Evolutionary conservation across 805 yeast species (phyloP).

Genomic region (Sugiyamaella marilandica): DNA sequence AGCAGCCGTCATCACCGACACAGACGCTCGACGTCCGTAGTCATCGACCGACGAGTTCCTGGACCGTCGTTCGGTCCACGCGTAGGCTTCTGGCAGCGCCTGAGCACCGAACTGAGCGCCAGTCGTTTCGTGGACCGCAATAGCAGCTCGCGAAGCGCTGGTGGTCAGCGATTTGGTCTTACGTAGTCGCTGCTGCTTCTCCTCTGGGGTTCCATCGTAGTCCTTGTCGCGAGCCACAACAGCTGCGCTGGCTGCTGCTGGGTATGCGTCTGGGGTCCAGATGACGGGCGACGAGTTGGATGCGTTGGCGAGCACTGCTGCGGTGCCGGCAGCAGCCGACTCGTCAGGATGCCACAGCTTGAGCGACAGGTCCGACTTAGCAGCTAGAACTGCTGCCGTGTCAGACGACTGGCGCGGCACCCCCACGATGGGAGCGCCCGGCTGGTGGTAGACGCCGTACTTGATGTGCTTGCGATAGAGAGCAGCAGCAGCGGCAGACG

Average conservation of each 20-base stretch:
- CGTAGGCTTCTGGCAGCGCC: slow-evolving; percentile 34
- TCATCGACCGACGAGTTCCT: slow-evolving; percentile 6
- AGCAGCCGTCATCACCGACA: slow-evolving; percentile 10
- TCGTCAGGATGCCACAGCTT: slow-evolving; percentile 33
- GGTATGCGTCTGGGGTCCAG: slow-evolving; percentile 45
- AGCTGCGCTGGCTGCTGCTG: slow-evolving; percentile 53
- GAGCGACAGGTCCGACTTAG: slow-evolving; percentile 29
- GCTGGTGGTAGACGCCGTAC: slow-evolving; percentile 32
- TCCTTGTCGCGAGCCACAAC: slow-evolving; percentile 36
- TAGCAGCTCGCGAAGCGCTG: slow-evolving; percentile 32
- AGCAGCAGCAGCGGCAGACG: slow-evolving; percentile 32
- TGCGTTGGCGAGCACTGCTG: slow-evolving; percentile 34
- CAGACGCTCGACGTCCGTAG: slow-evolving; percentile 13
- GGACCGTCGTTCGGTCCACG: slow-evolving; percentile 25
- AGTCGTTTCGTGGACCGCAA: slow-evolving; percentile 27
- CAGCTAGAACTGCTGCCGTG: slow-evolving; percentile 33
- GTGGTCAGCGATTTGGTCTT: slow-evolving; percentile 3
- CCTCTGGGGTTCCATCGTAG: slow-evolving; percentile 11
- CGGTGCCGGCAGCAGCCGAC: slow-evolving; percentile 31
- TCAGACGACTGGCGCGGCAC: slow-evolving; percentile 30
- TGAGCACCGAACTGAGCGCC: slow-evolving; percentile 33
- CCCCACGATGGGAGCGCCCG: slow-evolving; percentile 37
- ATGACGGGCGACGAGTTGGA: slow-evolving; percentile 31
- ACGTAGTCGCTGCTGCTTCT: slow-evolving; percentile 7
- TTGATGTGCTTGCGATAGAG: slow-evolving; percentile 32